A percentile compares a stretch with the other conserved stretches of the same genome.
Evolutionary conservation across 148 eudicot genomes (phyloP).

Genomic region (Linanthus parryae): DNA sequence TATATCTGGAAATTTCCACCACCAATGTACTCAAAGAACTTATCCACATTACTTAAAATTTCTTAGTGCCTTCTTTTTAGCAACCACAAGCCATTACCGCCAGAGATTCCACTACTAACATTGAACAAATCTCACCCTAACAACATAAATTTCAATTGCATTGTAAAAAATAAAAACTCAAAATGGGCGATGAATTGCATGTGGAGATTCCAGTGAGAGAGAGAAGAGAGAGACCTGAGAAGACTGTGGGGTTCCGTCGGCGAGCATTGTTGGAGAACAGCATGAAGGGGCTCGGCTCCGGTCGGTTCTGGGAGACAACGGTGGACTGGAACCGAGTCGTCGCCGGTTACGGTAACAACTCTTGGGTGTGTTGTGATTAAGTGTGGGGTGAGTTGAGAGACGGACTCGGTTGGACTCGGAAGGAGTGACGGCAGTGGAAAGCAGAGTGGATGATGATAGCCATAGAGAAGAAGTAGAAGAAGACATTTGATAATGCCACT

Average conservation of each 20-base stretch:
- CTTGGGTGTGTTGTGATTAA: background rate
- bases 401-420: slow-evolving; percentile 3
- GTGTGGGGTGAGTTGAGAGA: slow-evolving; percentile 4
- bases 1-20: too few relatives aligned
- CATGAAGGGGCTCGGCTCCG: background rate
- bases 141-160: too few relatives aligned
- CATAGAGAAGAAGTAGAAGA: slow-evolving; percentile 2
- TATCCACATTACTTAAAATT: too few relatives aligned
- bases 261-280: slow-evolving; percentile 23
- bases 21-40: too few relatives aligned
- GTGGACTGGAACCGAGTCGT: slow-evolving; percentile 11
- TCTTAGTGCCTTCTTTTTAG: too few relatives aligned
- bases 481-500: too few relatives aligned
- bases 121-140: too few relatives aligned
- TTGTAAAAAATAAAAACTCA: too few relatives aligned
- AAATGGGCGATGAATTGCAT: too few relatives aligned
- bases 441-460: slow-evolving; percentile 8
- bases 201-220: background rate
- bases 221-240: slow-evolving; percentile 12
- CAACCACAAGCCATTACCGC: too few relatives aligned
- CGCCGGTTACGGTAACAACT: background rate
- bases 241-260: slow-evolving; percentile 16
- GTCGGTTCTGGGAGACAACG: background rate
- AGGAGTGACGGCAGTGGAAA: slow-evolving; percentile 11
- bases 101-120: too few relatives aligned